A percentile compares a stretch with the other conserved stretches of the same genome.
Evolutionary conservation across 2,329 filamentous ascomycete species (phyloP).

Genomic region (Fusarium bactridioides): DNA sequence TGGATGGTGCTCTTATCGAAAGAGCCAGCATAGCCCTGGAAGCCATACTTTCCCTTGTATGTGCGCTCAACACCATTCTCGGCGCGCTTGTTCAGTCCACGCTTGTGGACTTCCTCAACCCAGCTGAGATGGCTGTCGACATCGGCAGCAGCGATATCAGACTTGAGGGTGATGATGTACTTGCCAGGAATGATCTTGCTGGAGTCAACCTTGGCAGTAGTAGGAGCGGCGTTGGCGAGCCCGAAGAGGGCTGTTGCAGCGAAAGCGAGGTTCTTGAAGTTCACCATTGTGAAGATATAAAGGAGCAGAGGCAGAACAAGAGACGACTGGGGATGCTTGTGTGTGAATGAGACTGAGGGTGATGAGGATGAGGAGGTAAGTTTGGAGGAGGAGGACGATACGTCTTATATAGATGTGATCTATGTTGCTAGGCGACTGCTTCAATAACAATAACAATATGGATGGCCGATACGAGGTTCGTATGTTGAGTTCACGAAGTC

Average conservation of each 20-base stretch:
- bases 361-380: conserved; percentile 13
- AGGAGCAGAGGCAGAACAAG: background rate
- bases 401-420: conserved; percentile 34
- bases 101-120: conserved; percentile 61
- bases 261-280: conserved; percentile 41
- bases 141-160: conserved; percentile 52
- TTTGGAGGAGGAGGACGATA: background rate
- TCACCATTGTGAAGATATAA: conserved; percentile 40
- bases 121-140: conserved; percentile 58
- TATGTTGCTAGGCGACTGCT: background rate
- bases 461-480: background rate
- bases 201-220: conserved; percentile 29
- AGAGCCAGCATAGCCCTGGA: conserved; percentile 54
- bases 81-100: conserved; percentile 59
- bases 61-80: conserved; percentile 46
- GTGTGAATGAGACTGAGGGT: conserved; percentile 8
- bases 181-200: conserved; percentile 48
- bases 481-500: background rate
- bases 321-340: conserved; percentile 7
- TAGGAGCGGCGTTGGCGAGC: conserved; percentile 31
- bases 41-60: conserved; percentile 43
- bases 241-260: conserved; percentile 39
- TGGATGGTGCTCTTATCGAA: conserved; percentile 53
- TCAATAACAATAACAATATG: conserved; percentile 8
- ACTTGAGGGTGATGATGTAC: conserved; percentile 71